Evolutionary conservation across 495 filamentous ascomycete species (phyloP).

Genomic region (Penicillium robsamsonii): DNA sequence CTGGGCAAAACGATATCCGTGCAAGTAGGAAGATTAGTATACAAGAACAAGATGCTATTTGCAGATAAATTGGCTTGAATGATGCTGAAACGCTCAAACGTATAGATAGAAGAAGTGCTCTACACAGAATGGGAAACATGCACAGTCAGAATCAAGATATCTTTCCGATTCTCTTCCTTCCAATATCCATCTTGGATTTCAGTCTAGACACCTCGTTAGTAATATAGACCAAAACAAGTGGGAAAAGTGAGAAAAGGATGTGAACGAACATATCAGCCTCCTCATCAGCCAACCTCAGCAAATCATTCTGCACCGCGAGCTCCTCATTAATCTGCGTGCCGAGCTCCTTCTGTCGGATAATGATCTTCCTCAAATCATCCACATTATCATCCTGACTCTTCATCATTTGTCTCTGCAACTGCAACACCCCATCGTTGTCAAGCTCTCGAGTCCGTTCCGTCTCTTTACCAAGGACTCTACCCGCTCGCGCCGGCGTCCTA

Average conservation of each 20-base stretch:
- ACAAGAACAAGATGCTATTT: not conserved
- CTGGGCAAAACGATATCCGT: not conserved
- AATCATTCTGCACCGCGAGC: slow-evolving; percentile 76
- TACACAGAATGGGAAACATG: not conserved
- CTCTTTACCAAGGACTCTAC: slow-evolving; percentile 82
- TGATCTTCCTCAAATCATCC: slow-evolving; percentile 69
- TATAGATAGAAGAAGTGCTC: not conserved
- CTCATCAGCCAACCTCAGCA: slow-evolving; percentile 72
- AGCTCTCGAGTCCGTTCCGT: slow-evolving; percentile 84
- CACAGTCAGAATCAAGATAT: slow-evolving; percentile 51
- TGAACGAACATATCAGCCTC: slow-evolving; percentile 63
- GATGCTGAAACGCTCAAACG: not conserved
- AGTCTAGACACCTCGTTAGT: slow-evolving; percentile 46
- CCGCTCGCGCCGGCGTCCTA: slow-evolving; percentile 36
- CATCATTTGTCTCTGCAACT: slow-evolving; percentile 83
- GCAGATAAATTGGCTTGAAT: not conserved
- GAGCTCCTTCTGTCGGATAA: slow-evolving; percentile 80
- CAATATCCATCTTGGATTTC: slow-evolving; percentile 74
- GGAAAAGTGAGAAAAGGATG: not conserved
- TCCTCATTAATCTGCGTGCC: slow-evolving; percentile 83
- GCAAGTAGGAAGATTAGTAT: not conserved
- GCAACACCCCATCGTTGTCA: slow-evolving; percentile 85
- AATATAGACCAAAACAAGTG: slow-evolving; percentile 1
- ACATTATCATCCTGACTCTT: slow-evolving; percentile 81
- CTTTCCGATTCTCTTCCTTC: slow-evolving; percentile 76